Base-by-base conservation (phyloP, 2,329 filamentous ascomycete genomes). In the Pseudogymnoascus sp. region DNA sequence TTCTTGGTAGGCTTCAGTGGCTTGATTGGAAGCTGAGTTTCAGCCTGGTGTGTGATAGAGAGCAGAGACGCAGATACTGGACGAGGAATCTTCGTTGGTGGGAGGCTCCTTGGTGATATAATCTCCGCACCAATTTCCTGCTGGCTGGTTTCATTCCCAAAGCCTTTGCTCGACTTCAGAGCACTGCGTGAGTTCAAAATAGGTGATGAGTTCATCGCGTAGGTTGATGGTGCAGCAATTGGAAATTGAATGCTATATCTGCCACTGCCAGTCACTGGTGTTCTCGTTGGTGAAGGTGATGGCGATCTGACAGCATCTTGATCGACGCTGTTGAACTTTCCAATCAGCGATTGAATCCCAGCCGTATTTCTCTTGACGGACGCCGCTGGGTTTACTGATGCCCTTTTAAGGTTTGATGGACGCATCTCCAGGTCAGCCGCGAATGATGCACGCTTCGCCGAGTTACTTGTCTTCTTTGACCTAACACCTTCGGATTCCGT, bases 241-340 rank as follows among this genome's bases (percentile, higher is more conserved):
- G 45, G 25, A n/a, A 52, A 52, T 30, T 52, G 45, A 9, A 52
- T 11, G n/a, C 45, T 52, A 12, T 52, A 52, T 30, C 25, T 52
- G 30, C 45, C 45, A 5, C 45, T n/a, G 4, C 30, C 28, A 30
- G 25, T 52, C 6, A 8, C 45, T 30, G 14, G 45, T 6, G 62
- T 61, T 38, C 63, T 67, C 6, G 61, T 64, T 8, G 65, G 62
- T 14, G 64, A 52, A 45, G 61, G 49, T 2, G 62, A 12, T 30
- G 35, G 42, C 5, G 45, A 49, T 16, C 42, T n/a, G 14, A 16
- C 22, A 49, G 12, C 14, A 49, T 49, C 42, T 28, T 49, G 42
- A 4, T 49, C 42, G 12, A 49, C 42, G 8, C 12, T 49, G 23
- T 49, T 49, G 42, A 49, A 49, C 22, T 49, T 49, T 3, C 42